Evolutionary conservation across 306 rosid species (phyloP).

Genomic region (Quercus rubra): DNA sequence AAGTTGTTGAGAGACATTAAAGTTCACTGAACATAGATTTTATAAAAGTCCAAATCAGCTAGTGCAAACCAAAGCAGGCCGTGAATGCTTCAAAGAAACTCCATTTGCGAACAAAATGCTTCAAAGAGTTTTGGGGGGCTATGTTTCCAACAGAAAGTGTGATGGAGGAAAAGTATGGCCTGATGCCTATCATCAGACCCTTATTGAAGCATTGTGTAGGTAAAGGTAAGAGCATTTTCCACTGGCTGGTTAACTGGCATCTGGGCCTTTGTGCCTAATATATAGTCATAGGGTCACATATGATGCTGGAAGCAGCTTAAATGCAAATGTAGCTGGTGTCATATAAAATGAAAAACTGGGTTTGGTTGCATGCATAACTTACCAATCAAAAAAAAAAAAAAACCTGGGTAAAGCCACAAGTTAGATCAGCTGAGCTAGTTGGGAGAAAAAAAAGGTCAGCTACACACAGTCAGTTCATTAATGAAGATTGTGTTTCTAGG

Average conservation of each 20-base stretch:
- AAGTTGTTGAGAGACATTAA: neutral
- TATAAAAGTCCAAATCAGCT: no score
- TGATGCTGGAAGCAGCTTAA: neutral
- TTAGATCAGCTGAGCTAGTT: neutral
- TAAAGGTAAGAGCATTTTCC: neutral
- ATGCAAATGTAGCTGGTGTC: neutral
- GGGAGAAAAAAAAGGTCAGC: neutral
- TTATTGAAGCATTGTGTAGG: no score
- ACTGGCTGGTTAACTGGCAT: neutral
- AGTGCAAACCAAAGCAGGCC: no score
- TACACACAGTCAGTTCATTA: neutral
- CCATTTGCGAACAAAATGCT: no score
- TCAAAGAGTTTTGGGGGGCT: no score
- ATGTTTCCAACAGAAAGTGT: no score
- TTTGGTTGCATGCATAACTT: no score
- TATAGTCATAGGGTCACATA: neutral
- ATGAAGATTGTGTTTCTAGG: neutral
- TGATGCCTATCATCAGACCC: no score
- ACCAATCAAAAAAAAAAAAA: no score
- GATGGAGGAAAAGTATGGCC: no score
- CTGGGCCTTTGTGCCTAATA: neutral
- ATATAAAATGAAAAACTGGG: no score
- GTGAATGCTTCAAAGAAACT: no score
- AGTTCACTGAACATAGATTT: neutral
- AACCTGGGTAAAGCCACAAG: neutral